Evolutionary conservation across 495 filamentous ascomycete species (phyloP), one percentile per base, ranked within the genome.

Genomic region (Venustampulla echinocandica): DNA sequence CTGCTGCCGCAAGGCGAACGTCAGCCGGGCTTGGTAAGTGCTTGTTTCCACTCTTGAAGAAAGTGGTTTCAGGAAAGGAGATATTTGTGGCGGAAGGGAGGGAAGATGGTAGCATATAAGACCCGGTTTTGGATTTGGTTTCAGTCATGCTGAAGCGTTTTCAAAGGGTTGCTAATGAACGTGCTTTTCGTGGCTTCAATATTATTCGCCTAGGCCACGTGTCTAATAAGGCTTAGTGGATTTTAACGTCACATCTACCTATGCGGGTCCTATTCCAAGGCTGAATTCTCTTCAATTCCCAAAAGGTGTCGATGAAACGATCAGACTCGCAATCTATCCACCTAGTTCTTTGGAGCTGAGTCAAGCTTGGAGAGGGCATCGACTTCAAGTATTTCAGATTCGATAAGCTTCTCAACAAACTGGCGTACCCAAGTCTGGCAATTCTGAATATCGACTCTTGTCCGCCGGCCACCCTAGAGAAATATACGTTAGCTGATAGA

Each of bases 21-120:
- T 50, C 47, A 19, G 39, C 28, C 10, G 47, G 39, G 6, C 38
- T 50, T 11, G 47, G 47, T 36, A 44, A 25, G n/a, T 4, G 9
- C 5, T 5, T 4, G 22, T 43, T 11, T 25, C 32, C 40, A 3
- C 15, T 19, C 2, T 28, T 19, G 39, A 50, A 50, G 40, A 43
- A 50, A 2, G 25, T 21, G 9, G 39, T 37, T 15, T 50, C 47
- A 2, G 13, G 9, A 27, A 45, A 45, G 25, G 13, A 7, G 11
- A 44, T 37, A 18, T 43, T 28, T 9, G 35, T 23, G 17, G 18
- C 38, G 1, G 38, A 41, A 9, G 39, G 39, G 15, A 50, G 47
- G 11, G 19, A 15, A 17, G 11, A 22, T n/a, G 46, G 27, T 11
- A 39, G 14, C 17, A 47, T 19, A 28, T 13, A 23, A 13, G 40